Base-by-base conservation (phyloP, 2,329 filamentous ascomycete species). In the Fusarium coicis region DNA sequence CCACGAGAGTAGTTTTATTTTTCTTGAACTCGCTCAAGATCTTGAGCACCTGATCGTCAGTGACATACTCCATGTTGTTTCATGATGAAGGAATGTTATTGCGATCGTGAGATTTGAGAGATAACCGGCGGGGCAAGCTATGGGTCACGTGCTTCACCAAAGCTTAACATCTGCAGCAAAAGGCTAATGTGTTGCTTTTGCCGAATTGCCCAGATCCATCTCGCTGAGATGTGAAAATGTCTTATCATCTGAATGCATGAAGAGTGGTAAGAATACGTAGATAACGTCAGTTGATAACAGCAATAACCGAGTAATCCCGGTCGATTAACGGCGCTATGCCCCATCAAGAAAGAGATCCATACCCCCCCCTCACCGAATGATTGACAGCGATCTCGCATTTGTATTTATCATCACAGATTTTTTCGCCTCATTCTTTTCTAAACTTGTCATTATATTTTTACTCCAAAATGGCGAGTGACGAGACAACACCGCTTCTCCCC, bases 401-500 rank as follows among this genome's bases (percentile, higher is more conserved):
- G 58, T 36, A 73, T 61, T 74, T 72, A 74, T 74, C 71, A 59
- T 65, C 52, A 23, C 16, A 36, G 26, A 34, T 23, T 74, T 74
- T 74, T 68, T 62, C 37, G 53, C 42, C 56, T 61, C 37, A 5
- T 50, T 47, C 28, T 39, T 36, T 30, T 34, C 56, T 23, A 2
- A 28, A 56, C 70, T 63, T 57, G 23, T 19, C n/a, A 43, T 39
- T 68, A 16, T 30, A 57, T 56, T 62, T 32, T 66, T 58, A 28
- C 50, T 44, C 37, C 12, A 64, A 28, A 37, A 77, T 77, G 76
- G 57, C 74, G 21, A 68, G 68, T 19, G 71, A 77, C 52, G 76
- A 78, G 37, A 67, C 63, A 55, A 78, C 76, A 34, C 76, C 76
- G 12, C 74, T 78, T 16, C 46, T 78, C 36, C 57, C 66, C 14